Base-by-base conservation (phyloP, 495 filamentous ascomycete species). In the Physcia stellaris region DNA sequence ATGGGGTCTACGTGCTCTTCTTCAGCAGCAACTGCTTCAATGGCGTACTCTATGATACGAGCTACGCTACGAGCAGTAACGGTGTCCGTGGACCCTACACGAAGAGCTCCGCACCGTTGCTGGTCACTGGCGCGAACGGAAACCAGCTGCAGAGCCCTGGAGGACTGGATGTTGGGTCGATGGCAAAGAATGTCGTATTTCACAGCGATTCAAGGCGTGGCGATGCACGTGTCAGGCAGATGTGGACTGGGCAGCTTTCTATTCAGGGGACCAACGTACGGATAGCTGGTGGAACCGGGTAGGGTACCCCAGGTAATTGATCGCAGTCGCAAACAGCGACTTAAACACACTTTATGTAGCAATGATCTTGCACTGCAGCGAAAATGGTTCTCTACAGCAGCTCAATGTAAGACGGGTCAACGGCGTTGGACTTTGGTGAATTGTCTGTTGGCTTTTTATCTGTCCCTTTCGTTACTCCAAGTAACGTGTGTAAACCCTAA, bases 21-120 rank as follows among this genome's bases (percentile, higher is more conserved):
- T 82, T 73, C 52, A 75, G 71, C 35, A 67, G 64, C 4, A 67
- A 75, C 40, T 73, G 67, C 51, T 78, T 60, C 47, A 65, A 58
- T 0, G 64, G 61, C 30, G 51, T 56, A 4, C 42, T 55, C 31
- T 79, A 77, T 46, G 66, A 73, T 34, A 58, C 73, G 21, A 66
- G 66, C 35, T 77, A 68, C 48, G 71, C 71, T 6, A 67, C 62
- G 31, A 55, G 64, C 4, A n/a, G n/a, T n/a, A 43, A 40, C 23
- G 57, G 47, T 6, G 55, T 77, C 12, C 48, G 52, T 7, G 70
- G 70, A 2, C 63, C 60, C 12, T 77, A 67, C 48, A 51, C 42
- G 9, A 65, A 66, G 50, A 51, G 43, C 1, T 57, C 48, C 5
- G 35, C 31, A 24, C 54, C 58, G 7, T 42, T 74, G 45, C 46